Evolutionary conservation across 2,329 filamentous ascomycete genomes (phyloP).

Genomic region (Curvularia eragrostidis): DNA sequence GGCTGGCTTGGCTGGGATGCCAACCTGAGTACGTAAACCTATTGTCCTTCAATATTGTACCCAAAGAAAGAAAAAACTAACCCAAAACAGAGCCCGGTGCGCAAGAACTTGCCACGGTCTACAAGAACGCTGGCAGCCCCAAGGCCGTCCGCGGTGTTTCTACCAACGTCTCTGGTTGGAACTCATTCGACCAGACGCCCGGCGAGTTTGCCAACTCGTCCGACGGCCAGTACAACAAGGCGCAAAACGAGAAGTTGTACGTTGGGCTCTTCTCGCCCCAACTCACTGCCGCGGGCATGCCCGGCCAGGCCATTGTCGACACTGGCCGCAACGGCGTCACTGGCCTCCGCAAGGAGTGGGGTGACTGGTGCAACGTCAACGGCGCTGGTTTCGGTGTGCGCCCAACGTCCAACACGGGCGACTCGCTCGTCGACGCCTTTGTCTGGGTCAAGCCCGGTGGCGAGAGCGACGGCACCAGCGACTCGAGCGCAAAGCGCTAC

Average conservation of each 20-base stretch:
- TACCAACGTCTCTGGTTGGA: constrained; percentile 67
- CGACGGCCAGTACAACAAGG: constrained; percentile 51
- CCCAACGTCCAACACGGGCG: constrained; percentile 66
- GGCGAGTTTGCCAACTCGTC: constrained; percentile 46
- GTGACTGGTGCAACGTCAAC: constrained; percentile 72
- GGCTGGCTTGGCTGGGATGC: constrained; percentile 71
- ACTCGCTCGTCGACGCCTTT: constrained; percentile 66
- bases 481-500: constrained; percentile 57
- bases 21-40: constrained; percentile 55
- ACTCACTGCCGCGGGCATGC: constrained; percentile 57
- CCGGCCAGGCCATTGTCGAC: constrained; percentile 63
- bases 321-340: constrained; percentile 64
- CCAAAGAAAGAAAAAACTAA: not conserved
- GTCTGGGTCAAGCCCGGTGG: constrained; percentile 75
- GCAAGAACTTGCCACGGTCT: constrained; percentile 57
- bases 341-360: constrained; percentile 61
- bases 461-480: constrained; percentile 59
- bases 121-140: constrained; percentile 57
- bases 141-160: constrained; percentile 60
- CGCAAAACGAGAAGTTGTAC: constrained; percentile 62
- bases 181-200: constrained; percentile 57
- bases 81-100: constrained; percentile 54
- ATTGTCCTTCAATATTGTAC: not conserved
- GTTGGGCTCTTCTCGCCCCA: constrained; percentile 60
- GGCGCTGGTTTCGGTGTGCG: constrained; percentile 69